Conservation (phyloP, 208 protist genomes). For the Acanthamoeba triangularis region DNA sequence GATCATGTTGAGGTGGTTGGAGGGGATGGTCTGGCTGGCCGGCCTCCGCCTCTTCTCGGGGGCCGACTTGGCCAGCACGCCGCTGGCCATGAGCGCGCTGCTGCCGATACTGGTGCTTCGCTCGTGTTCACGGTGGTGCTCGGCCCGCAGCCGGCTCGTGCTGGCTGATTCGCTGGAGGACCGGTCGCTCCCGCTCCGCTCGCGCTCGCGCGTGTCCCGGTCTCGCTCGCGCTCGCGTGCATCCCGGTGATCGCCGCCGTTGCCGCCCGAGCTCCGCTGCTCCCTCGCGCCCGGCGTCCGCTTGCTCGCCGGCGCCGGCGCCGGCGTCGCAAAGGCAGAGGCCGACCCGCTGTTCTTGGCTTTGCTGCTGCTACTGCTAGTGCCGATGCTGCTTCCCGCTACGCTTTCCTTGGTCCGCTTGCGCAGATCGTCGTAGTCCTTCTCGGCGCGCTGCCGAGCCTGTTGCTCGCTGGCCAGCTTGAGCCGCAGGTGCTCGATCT, state of each 20-base stretch:
- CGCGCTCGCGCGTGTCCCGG: neutral
- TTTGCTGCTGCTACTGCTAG: neutral
- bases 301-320: neutral
- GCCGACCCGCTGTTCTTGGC: neutral
- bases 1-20: neutral
- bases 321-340: neutral
- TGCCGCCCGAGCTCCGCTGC: neutral
- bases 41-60: neutral
- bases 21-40: constrained; percentile 38
- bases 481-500: neutral
- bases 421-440: constrained; percentile 10
- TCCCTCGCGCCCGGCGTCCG: neutral
- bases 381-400: neutral
- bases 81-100: neutral
- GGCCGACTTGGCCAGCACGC: neutral
- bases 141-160: neutral
- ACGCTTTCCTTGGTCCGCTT: neutral
- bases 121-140: neutral
- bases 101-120: neutral
- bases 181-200: neutral
- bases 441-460: constrained; percentile 3
- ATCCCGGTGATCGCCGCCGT: neutral
- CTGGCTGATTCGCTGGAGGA: neutral
- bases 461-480: constrained; percentile 25
- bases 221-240: neutral